Evolutionary conservation across 2,329 filamentous ascomycete species (phyloP), one percentile per base, ranked within the genome.

Genomic region (Pestalotiopsis fici): DNA sequence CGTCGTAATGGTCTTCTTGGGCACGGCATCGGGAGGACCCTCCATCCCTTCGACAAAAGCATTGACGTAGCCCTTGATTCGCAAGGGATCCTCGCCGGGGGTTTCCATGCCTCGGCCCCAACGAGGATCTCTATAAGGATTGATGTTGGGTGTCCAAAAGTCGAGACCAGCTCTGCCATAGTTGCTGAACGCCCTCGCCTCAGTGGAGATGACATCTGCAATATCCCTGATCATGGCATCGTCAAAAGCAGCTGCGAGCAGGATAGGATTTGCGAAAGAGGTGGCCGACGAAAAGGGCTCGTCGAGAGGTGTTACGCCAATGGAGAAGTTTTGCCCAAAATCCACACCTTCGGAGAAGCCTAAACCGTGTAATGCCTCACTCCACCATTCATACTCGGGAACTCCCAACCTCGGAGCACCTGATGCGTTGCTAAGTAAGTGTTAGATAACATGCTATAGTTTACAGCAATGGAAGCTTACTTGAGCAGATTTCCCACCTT

Each of bases 291-390:
- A 72, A 62, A 72, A 77, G 54, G 74, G 65, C 6, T 68, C 71
- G 12, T 62, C 65, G n/a, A 69, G 50, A 7, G 43, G 43, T 4
- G 9, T n/a, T 21, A n/a, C 18, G 43, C 43, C 43, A 3, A 27
- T 5, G 21, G 23, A 13, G 18, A 57, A 57, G 21, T 57, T 18
- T 27, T 31, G 23, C 23, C 69, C 69, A 65, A 75, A 76, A 12
- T n/a, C 68, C 5, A 76, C 74, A 0, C 87, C 88, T 0, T 85
- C 85, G 18, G 82, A 83, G 7, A 72, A 74, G 3, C 86, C 88
- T 0, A 91, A 80, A 2, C 90, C 90, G 71, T 91, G 89, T 0
- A 91, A 82, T 3, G 85, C 88, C 76, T 89, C 87, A 74, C 71
- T 71, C 87, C 88, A 90, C 81, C 87, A 89, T 70, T 86, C 80